These are phyloP conservation scores for Malassezia caprae DNA, from an alignment of 1,284 basidiomycete species.

Conservation along the genomic window DNA sequence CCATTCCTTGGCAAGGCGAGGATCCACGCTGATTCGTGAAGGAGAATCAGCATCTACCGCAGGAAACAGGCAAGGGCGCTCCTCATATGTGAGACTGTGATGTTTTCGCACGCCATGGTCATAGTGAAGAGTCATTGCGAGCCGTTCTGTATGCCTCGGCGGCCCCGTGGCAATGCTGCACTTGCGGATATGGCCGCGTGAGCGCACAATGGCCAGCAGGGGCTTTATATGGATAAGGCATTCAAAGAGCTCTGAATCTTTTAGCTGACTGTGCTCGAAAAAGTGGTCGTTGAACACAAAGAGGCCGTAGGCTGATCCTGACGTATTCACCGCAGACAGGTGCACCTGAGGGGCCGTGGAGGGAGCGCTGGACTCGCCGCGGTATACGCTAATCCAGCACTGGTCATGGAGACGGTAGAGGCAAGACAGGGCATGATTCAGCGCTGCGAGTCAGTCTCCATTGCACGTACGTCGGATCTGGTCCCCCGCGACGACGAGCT, in stretches of 20 bases:
- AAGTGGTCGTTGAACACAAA: conserved; percentile 30
- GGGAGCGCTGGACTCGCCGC: background rate
- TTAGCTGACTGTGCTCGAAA: conserved; percentile 20
- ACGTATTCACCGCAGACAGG: conserved; percentile 32
- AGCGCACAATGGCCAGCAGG: conserved; percentile 27
- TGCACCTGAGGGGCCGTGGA: conserved; percentile 19
- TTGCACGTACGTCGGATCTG: conserved; percentile 2
- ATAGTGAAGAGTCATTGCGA: background rate
- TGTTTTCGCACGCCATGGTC: conserved; percentile 25
- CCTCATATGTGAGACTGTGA: conserved; percentile 32
- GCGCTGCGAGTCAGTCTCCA: conserved; percentile 2
- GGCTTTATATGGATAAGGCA: conserved; percentile 30
- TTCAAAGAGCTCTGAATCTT: conserved; percentile 17
- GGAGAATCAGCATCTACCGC: conserved; percentile 25
- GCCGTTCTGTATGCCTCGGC: background rate
- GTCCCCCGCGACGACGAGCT: conserved; percentile 5
- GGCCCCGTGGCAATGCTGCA: conserved; percentile 3
- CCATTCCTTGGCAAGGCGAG: conserved; percentile 26
- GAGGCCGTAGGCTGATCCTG: conserved; percentile 36
- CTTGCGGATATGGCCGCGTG: conserved; percentile 12
- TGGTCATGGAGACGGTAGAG: conserved; percentile 12
- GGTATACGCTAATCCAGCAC: conserved; percentile 9
- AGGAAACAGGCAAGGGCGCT: conserved; percentile 24
- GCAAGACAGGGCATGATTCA: conserved; percentile 5
- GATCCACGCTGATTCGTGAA: conserved; percentile 19